These are phyloP conservation scores for Tephrocybe rancida DNA, from an alignment of 768 basidiomycete genomes.

Conservation along the genomic window DNA sequence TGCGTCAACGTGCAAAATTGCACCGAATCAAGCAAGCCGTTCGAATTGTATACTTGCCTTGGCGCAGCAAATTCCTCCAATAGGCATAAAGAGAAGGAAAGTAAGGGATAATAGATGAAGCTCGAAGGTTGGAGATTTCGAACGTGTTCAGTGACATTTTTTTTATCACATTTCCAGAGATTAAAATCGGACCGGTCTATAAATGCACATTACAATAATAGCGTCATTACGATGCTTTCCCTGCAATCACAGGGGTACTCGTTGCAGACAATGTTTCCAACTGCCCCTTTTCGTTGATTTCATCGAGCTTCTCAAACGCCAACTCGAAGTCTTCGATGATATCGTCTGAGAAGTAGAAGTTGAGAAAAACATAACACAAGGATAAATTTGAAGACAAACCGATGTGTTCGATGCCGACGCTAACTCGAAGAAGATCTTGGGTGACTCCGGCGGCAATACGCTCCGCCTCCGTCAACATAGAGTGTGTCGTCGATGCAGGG, in stretches of 20 bases:
- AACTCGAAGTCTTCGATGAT: conserved; percentile 13
- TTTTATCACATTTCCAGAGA: no score
- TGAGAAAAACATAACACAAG: not conserved
- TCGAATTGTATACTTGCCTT: no score
- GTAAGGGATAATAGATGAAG: no score
- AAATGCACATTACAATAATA: no score
- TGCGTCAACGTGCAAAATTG: no score
- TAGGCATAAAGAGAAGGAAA: no score
- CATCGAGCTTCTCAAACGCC: conserved; percentile 4
- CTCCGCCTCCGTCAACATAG: conserved; percentile 54
- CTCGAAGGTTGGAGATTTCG: no score
- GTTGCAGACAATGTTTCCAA: not conserved
- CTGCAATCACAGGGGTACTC: not conserved
- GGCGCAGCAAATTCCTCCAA: no score
- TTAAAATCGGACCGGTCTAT: no score
- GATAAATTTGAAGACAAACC: not conserved
- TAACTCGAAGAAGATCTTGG: conserved; percentile 59
- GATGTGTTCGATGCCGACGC: conserved; percentile 22
- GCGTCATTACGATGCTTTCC: not conserved
- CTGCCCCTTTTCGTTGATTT: not conserved
- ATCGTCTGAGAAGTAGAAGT: conserved; percentile 6
- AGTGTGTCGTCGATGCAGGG: conserved; percentile 65
- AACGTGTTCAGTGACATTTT: no score
- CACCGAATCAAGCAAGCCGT: no score
- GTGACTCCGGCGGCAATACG: conserved; percentile 53